Conservation (phyloP, 768 basidiomycete genomes). For the Sporobolomyces roseus region DNA sequence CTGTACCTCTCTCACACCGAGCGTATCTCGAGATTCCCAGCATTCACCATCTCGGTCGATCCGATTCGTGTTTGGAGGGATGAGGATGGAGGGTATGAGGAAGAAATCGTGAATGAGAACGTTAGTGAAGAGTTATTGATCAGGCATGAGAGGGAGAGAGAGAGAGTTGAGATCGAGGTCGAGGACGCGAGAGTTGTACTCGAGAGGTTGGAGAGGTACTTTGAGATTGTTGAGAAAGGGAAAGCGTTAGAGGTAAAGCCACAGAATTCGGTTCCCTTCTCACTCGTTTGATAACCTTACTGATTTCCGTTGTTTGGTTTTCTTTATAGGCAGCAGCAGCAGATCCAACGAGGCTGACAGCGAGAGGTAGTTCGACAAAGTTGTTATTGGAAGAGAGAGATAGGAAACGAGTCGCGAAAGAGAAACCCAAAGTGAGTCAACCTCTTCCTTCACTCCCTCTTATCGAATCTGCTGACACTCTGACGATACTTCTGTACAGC, state of each 20-base stretch:
- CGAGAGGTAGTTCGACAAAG: slow-evolving; percentile 56
- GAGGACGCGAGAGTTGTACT: slow-evolving; percentile 71
- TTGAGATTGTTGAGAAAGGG: slow-evolving; percentile 83
- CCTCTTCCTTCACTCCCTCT: background rate
- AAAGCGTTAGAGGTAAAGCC: slow-evolving; percentile 69
- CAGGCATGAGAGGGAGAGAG: slow-evolving; percentile 81
- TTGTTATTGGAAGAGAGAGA: slow-evolving; percentile 87
- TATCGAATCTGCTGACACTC: background rate
- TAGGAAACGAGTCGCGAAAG: slow-evolving; percentile 84
- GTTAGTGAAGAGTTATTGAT: slow-evolving; percentile 54
- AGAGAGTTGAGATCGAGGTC: slow-evolving; percentile 81
- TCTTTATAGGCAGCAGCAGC: slow-evolving; percentile 59
- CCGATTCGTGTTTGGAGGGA: slow-evolving; percentile 20
- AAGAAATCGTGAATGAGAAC: slow-evolving; percentile 32
- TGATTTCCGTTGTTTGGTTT: too few species aligned
- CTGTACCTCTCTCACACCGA: slow-evolving; percentile 69
- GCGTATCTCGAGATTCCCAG: slow-evolving; percentile 65
- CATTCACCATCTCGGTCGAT: slow-evolving; percentile 62
- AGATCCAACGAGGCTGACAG: slow-evolving; percentile 69
- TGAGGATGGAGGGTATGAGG: slow-evolving; percentile 7
- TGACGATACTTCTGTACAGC: slow-evolving; percentile 52
- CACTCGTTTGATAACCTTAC: background rate
- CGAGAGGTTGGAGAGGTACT: slow-evolving; percentile 74
- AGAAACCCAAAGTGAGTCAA: slow-evolving; percentile 78
- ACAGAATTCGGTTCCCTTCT: background rate